phyloP scores from a whole-genome alignment of 176 grass and related monocot genomes.

The Elymus sibiricus region DNA sequence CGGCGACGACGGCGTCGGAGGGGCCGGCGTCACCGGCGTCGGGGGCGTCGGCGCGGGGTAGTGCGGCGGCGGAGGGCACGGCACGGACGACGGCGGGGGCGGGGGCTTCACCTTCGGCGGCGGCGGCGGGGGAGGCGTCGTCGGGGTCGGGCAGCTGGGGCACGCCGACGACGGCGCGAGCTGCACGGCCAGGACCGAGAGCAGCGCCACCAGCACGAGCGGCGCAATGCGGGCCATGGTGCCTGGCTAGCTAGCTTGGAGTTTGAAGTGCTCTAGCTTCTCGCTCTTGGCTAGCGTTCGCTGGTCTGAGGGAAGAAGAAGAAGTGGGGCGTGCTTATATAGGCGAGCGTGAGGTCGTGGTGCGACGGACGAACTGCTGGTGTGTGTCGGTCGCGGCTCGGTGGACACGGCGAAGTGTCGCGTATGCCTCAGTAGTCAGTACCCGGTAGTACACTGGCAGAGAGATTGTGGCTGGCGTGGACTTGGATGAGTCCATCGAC shows the following conservation, averaged over 20 bases:
- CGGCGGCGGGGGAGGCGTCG: not conserved
- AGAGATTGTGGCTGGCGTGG: constrained; percentile 36
- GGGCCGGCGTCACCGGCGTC: not conserved
- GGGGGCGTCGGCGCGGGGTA: not conserved
- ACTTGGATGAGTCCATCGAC: not conserved
- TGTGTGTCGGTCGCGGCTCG: not conserved
- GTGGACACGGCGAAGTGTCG: not conserved
- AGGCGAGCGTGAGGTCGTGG: constrained; percentile 27
- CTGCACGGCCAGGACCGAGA: not conserved
- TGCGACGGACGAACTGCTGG: not conserved
- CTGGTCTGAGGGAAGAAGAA: constrained; percentile 4
- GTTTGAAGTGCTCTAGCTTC: not conserved
- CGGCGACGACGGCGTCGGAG: constrained; percentile 8
- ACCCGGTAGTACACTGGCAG: not conserved
- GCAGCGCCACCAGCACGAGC: constrained; percentile 11
- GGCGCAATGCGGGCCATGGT: constrained; percentile 32
- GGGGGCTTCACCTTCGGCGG: constrained; percentile 18
- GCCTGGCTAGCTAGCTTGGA: not conserved
- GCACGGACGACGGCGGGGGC: constrained; percentile 17
- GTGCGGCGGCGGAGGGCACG: constrained; percentile 29
- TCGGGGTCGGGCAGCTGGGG: constrained; percentile 45
- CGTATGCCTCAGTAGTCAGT: not conserved
- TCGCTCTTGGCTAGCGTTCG: not conserved
- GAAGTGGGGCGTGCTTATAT: constrained; percentile 4
- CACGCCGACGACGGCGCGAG: constrained; percentile 40